Percentiles rank a stretch among this genome's conserved stretches.
These are phyloP conservation scores for Noccaea caerulescens DNA, from an alignment of 345 rosid genomes.

Conservation along the genomic window DNA sequence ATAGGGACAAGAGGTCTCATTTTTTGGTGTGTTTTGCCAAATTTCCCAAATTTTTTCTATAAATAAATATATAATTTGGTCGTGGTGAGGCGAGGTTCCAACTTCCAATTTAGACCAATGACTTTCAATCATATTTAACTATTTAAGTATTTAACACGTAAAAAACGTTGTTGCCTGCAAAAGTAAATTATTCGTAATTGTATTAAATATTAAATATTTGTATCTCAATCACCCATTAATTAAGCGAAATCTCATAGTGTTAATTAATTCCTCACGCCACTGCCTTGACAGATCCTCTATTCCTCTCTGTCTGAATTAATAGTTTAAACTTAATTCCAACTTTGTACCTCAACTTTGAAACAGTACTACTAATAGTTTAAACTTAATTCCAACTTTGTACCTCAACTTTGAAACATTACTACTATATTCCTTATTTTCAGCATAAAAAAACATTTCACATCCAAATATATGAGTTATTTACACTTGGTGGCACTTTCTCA, in stretches of 20 bases:
- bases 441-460: too few species aligned
- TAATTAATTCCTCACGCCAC: conserved; percentile 1
- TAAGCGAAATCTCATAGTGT: not conserved
- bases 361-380: not conserved
- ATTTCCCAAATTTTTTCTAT: too few species aligned
- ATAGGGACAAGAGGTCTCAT: too few species aligned
- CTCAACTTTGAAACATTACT: not conserved
- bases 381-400: not conserved
- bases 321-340: not conserved
- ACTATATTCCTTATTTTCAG: not conserved
- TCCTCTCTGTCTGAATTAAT: not conserved
- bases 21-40: too few species aligned
- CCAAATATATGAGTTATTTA: too few species aligned
- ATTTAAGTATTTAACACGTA: not conserved
- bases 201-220: too few species aligned
- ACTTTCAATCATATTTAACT: too few species aligned
- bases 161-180: conserved; percentile 3
- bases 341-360: not conserved
- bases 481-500: too few species aligned
- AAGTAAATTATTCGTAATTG: conserved; percentile 4
- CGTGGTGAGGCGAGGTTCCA: too few species aligned
- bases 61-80: too few species aligned
- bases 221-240: conserved; percentile 1
- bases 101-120: too few species aligned
- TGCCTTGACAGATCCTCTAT: not conserved